Percentiles rank a stretch among this genome's conserved stretches.
phyloP scores from a whole-genome alignment of 1,139 yeast species.

The Geotrichum siamense region DNA sequence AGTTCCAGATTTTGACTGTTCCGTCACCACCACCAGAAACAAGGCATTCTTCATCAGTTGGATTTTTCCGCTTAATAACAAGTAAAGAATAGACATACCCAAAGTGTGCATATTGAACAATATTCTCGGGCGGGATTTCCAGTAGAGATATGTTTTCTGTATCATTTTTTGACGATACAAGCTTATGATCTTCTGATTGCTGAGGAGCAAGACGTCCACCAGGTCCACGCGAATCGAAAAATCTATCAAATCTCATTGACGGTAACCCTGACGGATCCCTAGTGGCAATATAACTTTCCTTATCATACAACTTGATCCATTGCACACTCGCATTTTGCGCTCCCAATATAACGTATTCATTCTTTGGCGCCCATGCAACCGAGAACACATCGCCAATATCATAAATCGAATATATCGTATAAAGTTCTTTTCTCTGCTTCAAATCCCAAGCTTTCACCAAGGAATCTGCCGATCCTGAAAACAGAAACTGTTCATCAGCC shows the following conservation, averaged over 20 bases:
- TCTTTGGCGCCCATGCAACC: slow-evolving; percentile 56
- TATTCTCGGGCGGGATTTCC: slow-evolving; percentile 62
- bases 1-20: slow-evolving; percentile 64
- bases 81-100: slow-evolving; percentile 78
- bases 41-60: slow-evolving; percentile 36
- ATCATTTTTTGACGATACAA: slow-evolving; percentile 2
- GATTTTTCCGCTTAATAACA: slow-evolving; percentile 23
- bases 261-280: slow-evolving; percentile 52
- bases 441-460: slow-evolving; percentile 79
- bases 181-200: slow-evolving; percentile 18
- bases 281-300: slow-evolving; percentile 27
- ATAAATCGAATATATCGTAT: slow-evolving; percentile 70
- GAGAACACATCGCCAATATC: slow-evolving; percentile 95
- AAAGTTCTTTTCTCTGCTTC: slow-evolving; percentile 35
- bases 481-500: slow-evolving; percentile 52
- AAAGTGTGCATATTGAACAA: slow-evolving; percentile 77
- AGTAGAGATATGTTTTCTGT: slow-evolving; percentile 36
- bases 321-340: slow-evolving; percentile 86
- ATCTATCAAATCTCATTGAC: slow-evolving; percentile 71
- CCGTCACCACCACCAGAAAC: slow-evolving; percentile 92
- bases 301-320: slow-evolving; percentile 49
- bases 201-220: slow-evolving; percentile 48
- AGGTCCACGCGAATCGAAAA: slow-evolving; percentile 87
- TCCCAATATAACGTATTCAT: slow-evolving; percentile 69
- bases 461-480: slow-evolving; percentile 89